Conservation (phyloP, 768 basidiomycete species). For the Boletellus emodensis region DNA sequence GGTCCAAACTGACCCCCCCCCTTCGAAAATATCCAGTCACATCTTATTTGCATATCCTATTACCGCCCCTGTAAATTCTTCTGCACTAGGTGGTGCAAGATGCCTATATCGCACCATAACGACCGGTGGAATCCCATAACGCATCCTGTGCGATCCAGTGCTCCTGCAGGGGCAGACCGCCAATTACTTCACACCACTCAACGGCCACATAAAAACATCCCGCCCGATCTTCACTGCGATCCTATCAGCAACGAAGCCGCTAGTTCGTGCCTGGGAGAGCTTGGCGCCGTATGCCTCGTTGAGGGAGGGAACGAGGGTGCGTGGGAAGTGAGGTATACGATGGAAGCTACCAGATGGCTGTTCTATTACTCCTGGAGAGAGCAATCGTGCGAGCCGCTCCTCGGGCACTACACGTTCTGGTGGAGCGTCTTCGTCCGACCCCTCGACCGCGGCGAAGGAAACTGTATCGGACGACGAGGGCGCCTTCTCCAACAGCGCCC, state of each 20-base stretch:
- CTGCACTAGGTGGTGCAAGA: too few species aligned
- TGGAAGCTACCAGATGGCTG: slow-evolving; percentile 32
- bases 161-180: slow-evolving; percentile 6
- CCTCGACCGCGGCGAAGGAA: background rate
- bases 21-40: too few species aligned
- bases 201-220: slow-evolving; percentile 49
- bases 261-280: slow-evolving; percentile 42
- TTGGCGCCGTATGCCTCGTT: slow-evolving; percentile 43
- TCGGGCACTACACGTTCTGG: background rate
- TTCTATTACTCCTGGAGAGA: slow-evolving; percentile 5
- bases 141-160: slow-evolving; percentile 6
- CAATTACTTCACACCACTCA: slow-evolving; percentile 20
- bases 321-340: slow-evolving; percentile 51
- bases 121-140: slow-evolving; percentile 2
- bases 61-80: too few species aligned
- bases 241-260: slow-evolving; percentile 48
- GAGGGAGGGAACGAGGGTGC: slow-evolving; percentile 43
- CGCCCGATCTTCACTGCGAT: slow-evolving; percentile 72
- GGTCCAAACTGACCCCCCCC: too few species aligned
- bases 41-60: too few species aligned
- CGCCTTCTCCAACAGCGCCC: slow-evolving; percentile 60
- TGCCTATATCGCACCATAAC: too few species aligned
- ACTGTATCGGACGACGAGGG: slow-evolving; percentile 3
- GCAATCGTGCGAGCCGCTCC: slow-evolving; percentile 4
- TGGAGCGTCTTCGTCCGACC: slow-evolving; percentile 2